Conservation (phyloP, 75 land plant species). For the Selaginella moellendorffii region DNA sequence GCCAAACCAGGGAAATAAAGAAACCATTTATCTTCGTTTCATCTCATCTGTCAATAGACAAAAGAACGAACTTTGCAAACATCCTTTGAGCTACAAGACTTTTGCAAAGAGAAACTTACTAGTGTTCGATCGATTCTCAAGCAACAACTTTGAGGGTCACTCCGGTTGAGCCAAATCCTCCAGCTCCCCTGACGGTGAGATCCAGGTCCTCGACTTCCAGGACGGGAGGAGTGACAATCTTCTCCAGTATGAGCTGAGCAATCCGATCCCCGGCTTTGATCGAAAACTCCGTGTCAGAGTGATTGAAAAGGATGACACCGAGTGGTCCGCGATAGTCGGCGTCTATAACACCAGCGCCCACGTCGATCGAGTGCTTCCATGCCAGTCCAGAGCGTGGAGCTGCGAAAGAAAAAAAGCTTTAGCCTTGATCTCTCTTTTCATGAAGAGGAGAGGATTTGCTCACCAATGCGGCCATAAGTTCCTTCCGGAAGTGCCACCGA, state of each 20-base stretch:
- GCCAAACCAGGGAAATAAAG: conserved; percentile 4
- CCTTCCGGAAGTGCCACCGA: conserved; percentile 84
- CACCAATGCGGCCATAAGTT: conserved; percentile 85
- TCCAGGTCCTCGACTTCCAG: conserved; percentile 66
- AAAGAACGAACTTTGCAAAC: too few species aligned
- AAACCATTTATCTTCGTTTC: too few species aligned
- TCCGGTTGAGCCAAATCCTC: conserved; percentile 94
- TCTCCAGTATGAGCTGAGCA: conserved; percentile 77
- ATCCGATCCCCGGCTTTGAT: conserved; percentile 76
- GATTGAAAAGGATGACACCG: conserved; percentile 81
- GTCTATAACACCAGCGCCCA: conserved; percentile 93
- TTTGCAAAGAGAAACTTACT: too few species aligned
- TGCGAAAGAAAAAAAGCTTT: conserved; percentile 16
- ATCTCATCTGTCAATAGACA: too few species aligned
- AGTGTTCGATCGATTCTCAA: too few species aligned
- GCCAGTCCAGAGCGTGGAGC: conserved; percentile 83
- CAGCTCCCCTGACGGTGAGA: conserved; percentile 50
- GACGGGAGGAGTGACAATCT: conserved; percentile 68
- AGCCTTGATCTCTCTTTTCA: background rate
- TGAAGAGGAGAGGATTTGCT: background rate
- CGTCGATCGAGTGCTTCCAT: conserved; percentile 87
- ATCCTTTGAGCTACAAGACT: too few species aligned
- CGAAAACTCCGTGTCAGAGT: conserved; percentile 66
- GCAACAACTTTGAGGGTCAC: too few species aligned
- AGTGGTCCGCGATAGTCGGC: conserved; percentile 84